Base-by-base conservation (phyloP, 148 eudicot species). In the Chenopodium suecicum region DNA sequence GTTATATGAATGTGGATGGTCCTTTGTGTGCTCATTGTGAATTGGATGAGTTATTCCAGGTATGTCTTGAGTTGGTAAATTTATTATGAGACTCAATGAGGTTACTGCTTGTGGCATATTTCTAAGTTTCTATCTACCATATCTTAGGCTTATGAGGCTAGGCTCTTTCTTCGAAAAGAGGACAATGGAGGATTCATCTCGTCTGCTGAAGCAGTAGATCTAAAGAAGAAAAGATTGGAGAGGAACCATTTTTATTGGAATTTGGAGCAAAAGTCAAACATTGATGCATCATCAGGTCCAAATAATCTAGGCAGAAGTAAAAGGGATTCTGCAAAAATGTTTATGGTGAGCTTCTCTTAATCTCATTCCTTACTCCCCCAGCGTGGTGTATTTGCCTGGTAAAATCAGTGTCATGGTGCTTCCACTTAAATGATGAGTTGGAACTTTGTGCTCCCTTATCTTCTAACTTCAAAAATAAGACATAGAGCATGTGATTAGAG, bases 41-140 rank as follows among this genome's bases (percentile, higher is more conserved):
- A 83, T 82, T 94, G 84, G 93, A 94, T 76, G 91, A 92, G 83
- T 79, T 88, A 37, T 96, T 96, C 84, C 94, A 92, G 99, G 99
- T 96, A 65, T 70, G 64, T 78, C 81, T 72, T 80, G 20, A 65
- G 25, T 0, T 25, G 68, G 27, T 10, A 13, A 48, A 13, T 41
- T 81, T 41, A 64, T 37, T 34, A 46, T 84, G 23, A 75, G 46
- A 66, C 12, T 71, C 73, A 63, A 65, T 47, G 34, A 71, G 47
- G 68, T 48, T 12, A 10, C 66, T 58, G 13, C 73, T 50, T 64
- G 31, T 48, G 77, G 60, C 60, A 76, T 70, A 34, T 48, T 56
- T 25, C 44, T 44, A 65, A 74, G 62, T 54, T 32, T 13, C 1
- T 27, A 47, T 67, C 12, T 58, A 6, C 41, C n/a, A 64, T 66